Base-by-base conservation (phyloP, 2,329 filamentous ascomycete genomes). In the Curvularia sp. region DNA sequence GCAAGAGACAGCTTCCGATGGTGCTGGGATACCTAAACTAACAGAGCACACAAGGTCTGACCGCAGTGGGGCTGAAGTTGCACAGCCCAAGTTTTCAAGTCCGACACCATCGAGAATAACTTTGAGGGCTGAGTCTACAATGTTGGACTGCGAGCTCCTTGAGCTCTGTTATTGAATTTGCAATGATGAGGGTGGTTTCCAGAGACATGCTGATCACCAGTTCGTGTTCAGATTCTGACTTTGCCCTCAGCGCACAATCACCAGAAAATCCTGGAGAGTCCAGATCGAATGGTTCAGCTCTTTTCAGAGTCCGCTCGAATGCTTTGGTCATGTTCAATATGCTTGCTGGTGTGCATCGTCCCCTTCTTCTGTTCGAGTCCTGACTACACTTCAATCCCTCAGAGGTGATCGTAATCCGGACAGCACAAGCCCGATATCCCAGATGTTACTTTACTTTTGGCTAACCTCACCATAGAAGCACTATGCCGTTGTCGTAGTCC, bases 401-500 rank as follows among this genome's bases (percentile, higher is more conserved):
- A 35, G 30, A 48, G 2, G 10, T 18, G 26, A 8, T 22, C 30
- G 18, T 8, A 48, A 22, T 20, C 18, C n/a, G 31, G 20, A 31
- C 28, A 8, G 13, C 18, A 12, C 3, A 10, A 12, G 20, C 9
- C 9, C 12, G 6, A 4, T 2, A 33, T 33, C 20, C 12, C 12
- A 31, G 1, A 10, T 50, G n/a, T 12, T 8, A 9, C 7, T 26
- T 41, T 12, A 7, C 26, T 4, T 22, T 7, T 20, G n/a, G 24
- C 22, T 49, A 4, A 57, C 38, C 4, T 24, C n/a, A 20, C 20
- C 18, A 20, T 12, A 46, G 12, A 49, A 26, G 39, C 39, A 2
- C 33, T 43, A 51, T 7, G 9, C 18, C n/a, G 39, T 44, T 22
- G 38, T 24, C 24, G 44, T 43, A 8, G 69, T 69, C 68, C 72